Evolutionary conservation across 176 grass and related monocot species (phyloP).

Genomic region (Saccharum officinarum): DNA sequence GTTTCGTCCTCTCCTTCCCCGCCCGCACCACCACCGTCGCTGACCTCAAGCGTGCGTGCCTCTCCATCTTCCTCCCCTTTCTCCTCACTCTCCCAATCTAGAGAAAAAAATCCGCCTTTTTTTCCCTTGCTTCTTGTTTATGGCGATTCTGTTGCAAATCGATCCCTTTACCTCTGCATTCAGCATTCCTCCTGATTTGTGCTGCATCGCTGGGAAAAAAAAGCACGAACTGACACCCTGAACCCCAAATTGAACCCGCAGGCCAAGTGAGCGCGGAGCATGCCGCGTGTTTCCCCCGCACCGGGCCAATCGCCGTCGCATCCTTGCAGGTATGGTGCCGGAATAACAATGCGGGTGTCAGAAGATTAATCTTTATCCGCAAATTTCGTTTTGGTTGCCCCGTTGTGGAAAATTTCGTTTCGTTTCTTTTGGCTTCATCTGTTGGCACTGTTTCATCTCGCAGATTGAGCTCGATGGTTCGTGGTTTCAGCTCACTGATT

Average conservation of each 20-base stretch:
- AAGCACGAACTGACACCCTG: neutral
- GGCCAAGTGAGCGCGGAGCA: neutral
- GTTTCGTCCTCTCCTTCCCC: conserved; percentile 28
- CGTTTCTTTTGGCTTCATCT: neutral
- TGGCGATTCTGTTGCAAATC: neutral
- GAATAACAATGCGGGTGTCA: neutral
- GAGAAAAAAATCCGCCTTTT: neutral
- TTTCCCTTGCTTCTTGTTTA: neutral
- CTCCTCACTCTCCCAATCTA: neutral
- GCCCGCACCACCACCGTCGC: conserved; percentile 26
- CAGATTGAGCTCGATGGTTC: neutral
- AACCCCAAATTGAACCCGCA: neutral
- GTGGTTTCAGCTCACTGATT: conserved; percentile 7
- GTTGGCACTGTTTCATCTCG: neutral
- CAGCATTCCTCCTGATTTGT: neutral
- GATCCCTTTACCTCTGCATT: neutral
- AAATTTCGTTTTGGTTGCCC: neutral
- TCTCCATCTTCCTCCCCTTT: neutral
- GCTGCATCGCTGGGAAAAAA: neutral
- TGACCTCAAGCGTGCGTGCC: conserved; percentile 17
- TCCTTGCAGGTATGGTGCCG: neutral
- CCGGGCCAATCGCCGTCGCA: neutral
- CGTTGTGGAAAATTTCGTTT: neutral
- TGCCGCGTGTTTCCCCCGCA: neutral
- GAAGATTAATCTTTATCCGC: neutral